Percentiles rank a stretch among this genome's conserved stretches.
phyloP scores from a whole-genome alignment of 345 rosid species.

The Raphanus sativus region DNA sequence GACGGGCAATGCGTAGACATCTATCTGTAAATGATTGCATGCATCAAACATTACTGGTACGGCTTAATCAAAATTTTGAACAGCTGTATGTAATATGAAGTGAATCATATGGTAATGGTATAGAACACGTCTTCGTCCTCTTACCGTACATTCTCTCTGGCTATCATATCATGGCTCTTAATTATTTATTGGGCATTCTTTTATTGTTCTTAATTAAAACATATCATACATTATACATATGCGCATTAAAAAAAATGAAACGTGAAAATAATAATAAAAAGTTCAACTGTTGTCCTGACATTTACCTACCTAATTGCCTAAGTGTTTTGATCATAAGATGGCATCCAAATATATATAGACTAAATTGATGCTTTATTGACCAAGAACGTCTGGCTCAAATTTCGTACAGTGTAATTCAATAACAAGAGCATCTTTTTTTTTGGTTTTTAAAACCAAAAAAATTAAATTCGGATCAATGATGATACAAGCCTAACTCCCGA shows the following conservation, averaged over 20 bases:
- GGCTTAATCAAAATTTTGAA: constrained; percentile 17
- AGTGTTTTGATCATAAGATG: not conserved
- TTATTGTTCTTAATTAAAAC: not conserved
- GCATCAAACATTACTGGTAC: constrained; percentile 28
- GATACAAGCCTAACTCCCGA: no score
- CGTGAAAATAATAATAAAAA: not conserved
- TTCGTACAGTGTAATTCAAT: not conserved
- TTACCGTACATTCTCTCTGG: constrained; percentile 37
- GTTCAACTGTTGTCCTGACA: not conserved
- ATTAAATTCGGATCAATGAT: no score
- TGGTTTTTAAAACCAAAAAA: no score
- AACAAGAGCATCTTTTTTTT: no score
- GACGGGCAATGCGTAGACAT: constrained; percentile 6
- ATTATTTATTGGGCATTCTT: not conserved
- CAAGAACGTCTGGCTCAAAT: not conserved
- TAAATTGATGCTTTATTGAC: not conserved
- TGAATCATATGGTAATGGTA: constrained; percentile 23
- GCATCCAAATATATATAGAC: not conserved
- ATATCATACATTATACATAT: not conserved
- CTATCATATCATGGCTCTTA: constrained; percentile 11
- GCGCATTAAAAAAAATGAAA: not conserved
- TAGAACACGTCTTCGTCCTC: constrained; percentile 42
- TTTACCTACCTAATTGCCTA: not conserved
- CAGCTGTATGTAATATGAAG: constrained; percentile 33
- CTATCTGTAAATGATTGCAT: constrained; percentile 26